Evolutionary conservation across 1,139 yeast genomes (phyloP), one percentile per base, ranked within the genome.

Genomic region (Sugiyamaella grinbergsii): DNA sequence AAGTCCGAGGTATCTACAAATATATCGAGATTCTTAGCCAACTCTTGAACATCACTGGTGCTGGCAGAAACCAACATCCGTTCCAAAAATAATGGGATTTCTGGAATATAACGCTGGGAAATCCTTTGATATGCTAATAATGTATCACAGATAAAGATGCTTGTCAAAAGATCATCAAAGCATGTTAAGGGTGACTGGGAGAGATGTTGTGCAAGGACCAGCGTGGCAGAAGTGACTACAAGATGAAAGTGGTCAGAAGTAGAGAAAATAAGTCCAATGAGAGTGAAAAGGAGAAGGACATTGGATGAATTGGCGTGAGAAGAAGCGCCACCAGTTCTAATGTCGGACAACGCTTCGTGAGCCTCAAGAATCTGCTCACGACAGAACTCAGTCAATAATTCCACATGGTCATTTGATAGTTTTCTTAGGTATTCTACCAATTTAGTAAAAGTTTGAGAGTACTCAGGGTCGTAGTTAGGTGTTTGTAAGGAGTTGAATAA

Each of bases 161-260:
- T 83, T 33, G 71, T 64, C 43, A 74, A 71, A 16, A 80, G 56
- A 49, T 73, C 76, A 10, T 66, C 66, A 23, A 72, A 53, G 5
- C 73, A 60, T 23, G 67, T 66, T 23, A 71, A 65, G 32, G 76
- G 71, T 29, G 76, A 63, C 54, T 78, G 79, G 36, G 84, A 80
- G 49, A 91, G 71, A 20, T 81, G 74, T 67, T 89, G 93, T 49
- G 84, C 80, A 74, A 90, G 81, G 40, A 89, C 68, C 36, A 93
- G 78, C 33, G 81, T 72, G 1, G 94, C 78, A 2, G 98, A 96
- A 0, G 97, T 90, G 3, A 84, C 91, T 15, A 93, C 85, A 56
- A 89, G 76, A 73, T 94, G 98, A 68, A 88, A 93, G 64, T 90
- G 94, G 73, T 94, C 99, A 0, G 98, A 93, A 0, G 97, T 88